A percentile compares a stretch with the other conserved stretches of the same genome.
These are phyloP conservation scores for Mycena rosella DNA, from an alignment of 768 basidiomycete genomes.

Conservation along the genomic window DNA sequence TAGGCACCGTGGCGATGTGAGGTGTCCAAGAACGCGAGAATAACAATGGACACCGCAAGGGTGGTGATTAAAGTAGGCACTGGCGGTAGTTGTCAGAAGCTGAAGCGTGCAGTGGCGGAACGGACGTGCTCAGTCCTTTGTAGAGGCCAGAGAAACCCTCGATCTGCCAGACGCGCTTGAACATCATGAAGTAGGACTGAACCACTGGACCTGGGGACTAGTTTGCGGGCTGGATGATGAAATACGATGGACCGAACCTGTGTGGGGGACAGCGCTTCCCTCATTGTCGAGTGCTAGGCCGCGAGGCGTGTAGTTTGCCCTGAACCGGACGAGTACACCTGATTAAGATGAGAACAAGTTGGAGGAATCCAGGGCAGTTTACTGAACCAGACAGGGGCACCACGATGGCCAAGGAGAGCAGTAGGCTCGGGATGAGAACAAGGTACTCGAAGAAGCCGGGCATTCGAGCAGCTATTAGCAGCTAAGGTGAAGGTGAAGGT, in stretches of 20 bases:
- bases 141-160: conserved; percentile 78
- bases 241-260: no score
- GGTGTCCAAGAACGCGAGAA: conserved; percentile 70
- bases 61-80: conserved; percentile 64
- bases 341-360: background rate
- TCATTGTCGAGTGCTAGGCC: conserved; percentile 85
- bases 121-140: conserved; percentile 75
- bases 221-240: no score
- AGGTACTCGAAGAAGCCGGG: no score
- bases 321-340: conserved; percentile 79
- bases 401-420: no score
- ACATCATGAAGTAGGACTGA: conserved; percentile 81
- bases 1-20: conserved; percentile 75
- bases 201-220: no score
- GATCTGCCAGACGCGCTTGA: conserved; percentile 74
- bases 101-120: background rate
- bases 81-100: conserved; percentile 35
- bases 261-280: conserved; percentile 58
- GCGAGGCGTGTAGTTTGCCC: conserved; percentile 90
- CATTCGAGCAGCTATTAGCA: no score
- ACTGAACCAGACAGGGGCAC: no score
- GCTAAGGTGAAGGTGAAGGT: no score
- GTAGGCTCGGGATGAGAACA: no score
- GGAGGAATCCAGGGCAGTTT: no score
- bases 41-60: conserved; percentile 66